phyloP scores from a whole-genome alignment of 495 filamentous ascomycete species.

The Chaetomium cochliodes region DNA sequence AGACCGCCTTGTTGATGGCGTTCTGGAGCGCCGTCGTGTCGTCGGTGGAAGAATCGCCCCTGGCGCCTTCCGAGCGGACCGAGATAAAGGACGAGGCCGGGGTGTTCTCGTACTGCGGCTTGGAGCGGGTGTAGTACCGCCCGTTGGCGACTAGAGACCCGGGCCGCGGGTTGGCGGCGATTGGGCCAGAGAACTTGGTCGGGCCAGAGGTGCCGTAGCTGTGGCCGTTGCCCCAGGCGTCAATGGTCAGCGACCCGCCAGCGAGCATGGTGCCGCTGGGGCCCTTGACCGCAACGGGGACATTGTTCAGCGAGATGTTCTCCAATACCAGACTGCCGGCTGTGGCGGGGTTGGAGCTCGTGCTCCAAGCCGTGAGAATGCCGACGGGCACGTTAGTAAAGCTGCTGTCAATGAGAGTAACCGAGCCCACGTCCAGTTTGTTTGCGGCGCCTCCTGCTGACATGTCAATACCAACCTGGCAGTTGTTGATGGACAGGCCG shows the following conservation, averaged over 20 bases:
- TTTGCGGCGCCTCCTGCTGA: conserved; percentile 46
- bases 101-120: conserved; percentile 59
- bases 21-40: conserved; percentile 61
- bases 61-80: conserved; percentile 63
- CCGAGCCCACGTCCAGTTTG: conserved; percentile 54
- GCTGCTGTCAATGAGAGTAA: conserved; percentile 67
- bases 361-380: conserved; percentile 63
- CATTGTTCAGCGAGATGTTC: conserved; percentile 65
- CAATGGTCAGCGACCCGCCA: conserved; percentile 57
- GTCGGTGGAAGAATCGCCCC: conserved; percentile 69
- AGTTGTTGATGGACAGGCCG: conserved; percentile 63
- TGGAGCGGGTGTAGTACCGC: conserved; percentile 53
- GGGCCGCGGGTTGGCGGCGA: conserved; percentile 44
- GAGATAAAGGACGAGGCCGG: conserved; percentile 57
- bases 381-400: conserved; percentile 68
- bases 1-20: conserved; percentile 59
- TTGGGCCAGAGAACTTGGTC: conserved; percentile 33
- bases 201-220: conserved; percentile 45
- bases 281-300: conserved; percentile 59
- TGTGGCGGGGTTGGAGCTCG: conserved; percentile 48
- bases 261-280: conserved; percentile 53
- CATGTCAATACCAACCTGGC: conserved; percentile 75
- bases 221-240: conserved; percentile 48
- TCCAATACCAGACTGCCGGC: conserved; percentile 58
- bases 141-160: conserved; percentile 39